These are phyloP conservation scores for Biancaea sappan DNA, from an alignment of 306 rosid genomes.

Conservation along the genomic window DNA sequence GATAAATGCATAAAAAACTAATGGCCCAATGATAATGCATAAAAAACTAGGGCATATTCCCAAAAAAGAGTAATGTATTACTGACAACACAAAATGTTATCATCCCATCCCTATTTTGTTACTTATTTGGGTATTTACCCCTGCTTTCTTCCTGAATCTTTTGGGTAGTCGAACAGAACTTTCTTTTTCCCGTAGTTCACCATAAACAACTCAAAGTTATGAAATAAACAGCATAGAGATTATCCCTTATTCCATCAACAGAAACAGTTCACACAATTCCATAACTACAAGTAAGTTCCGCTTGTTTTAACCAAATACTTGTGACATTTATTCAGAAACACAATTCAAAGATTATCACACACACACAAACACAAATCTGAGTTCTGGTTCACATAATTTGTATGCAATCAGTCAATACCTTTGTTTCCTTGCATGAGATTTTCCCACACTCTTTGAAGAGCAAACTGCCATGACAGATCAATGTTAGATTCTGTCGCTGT, in stretches of 20 bases:
- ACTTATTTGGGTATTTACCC: neutral
- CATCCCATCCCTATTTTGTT: neutral
- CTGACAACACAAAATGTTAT: neutral
- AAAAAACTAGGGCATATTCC: neutral
- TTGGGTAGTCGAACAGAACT: neutral
- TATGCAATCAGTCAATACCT: conserved; percentile 50
- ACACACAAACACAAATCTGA: conserved; percentile 8
- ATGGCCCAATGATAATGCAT: neutral
- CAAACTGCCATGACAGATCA: conserved; percentile 91
- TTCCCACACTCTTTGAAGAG: conserved; percentile 84
- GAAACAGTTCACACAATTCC: neutral
- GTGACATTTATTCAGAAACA: neutral
- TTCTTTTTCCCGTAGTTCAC: neutral
- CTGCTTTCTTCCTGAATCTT: neutral
- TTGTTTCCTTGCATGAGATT: conserved; percentile 62
- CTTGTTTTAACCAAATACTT: neutral
- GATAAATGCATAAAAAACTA: neutral
- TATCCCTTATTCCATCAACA: neutral
- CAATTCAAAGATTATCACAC: neutral
- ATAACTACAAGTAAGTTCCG: neutral
- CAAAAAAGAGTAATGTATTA: neutral
- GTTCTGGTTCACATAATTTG: conserved; percentile 13
- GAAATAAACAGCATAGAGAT: neutral
- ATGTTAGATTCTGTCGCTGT: conserved; percentile 53
- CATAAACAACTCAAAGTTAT: neutral